A percentile compares a stretch with the other conserved stretches of the same genome.
Evolutionary conservation across 1,284 basidiomycete species (phyloP).

Genomic region (Takashimella koratensis): DNA sequence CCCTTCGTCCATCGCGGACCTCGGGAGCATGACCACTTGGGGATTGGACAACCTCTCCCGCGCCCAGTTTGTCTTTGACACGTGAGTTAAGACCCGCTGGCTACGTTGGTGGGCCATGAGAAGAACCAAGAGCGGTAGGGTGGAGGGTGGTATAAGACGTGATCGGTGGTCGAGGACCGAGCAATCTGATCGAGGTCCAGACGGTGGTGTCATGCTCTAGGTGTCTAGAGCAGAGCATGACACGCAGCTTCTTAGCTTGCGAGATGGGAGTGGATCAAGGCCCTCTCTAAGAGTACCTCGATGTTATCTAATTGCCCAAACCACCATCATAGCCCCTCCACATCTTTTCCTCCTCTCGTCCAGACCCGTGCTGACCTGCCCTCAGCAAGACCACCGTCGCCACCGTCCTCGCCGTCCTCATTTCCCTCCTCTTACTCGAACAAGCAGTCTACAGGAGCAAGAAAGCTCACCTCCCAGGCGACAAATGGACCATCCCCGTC

Average conservation of each 20-base stretch:
- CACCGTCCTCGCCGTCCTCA: conserved; percentile 42
- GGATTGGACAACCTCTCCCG: conserved; percentile 41
- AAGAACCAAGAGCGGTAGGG: background rate
- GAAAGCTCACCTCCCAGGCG: conserved; percentile 80
- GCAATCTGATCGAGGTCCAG: background rate
- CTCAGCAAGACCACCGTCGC: conserved; percentile 43
- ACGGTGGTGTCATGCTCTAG: background rate
- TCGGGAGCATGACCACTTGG: conserved; percentile 35
- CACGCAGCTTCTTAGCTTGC: background rate
- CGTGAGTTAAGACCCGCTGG: too few relatives aligned
- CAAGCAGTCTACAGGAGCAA: conserved; percentile 82
- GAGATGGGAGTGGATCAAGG: too few relatives aligned
- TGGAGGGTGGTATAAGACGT: background rate
- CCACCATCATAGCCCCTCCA: background rate
- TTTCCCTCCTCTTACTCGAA: conserved; percentile 47
- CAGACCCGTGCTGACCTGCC: background rate
- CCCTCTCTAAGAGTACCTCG: too few relatives aligned
- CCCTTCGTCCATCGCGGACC: conserved; percentile 38
- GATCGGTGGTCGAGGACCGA: background rate
- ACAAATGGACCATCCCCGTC: conserved; percentile 85
- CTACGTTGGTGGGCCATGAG: background rate
- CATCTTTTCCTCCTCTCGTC: background rate
- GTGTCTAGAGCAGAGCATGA: background rate
- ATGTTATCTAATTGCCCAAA: background rate
- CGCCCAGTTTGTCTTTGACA: conserved; percentile 39